A percentile compares a stretch with the other conserved stretches of the same genome.
Evolutionary conservation across 2,329 filamentous ascomycete genomes (phyloP).

Genomic region (Cercospora berteroae): DNA sequence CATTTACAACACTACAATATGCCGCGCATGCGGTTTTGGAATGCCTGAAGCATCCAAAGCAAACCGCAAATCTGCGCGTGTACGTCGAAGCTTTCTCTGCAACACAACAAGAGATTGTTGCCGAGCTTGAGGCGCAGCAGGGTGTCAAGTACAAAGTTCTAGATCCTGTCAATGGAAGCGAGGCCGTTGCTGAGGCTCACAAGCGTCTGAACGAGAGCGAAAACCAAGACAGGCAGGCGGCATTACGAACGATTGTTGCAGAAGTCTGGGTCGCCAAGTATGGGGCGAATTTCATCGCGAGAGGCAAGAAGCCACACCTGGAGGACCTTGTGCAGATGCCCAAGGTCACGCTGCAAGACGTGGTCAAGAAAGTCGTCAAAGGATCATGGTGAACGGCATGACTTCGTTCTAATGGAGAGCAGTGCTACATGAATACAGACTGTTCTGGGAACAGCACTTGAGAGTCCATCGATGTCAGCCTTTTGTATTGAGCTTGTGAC

Average conservation of each 20-base stretch:
- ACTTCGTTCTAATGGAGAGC: not conserved
- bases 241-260: slow-evolving; percentile 14
- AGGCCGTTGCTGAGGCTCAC: slow-evolving; percentile 15
- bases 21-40: slow-evolving; percentile 34
- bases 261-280: slow-evolving; percentile 20
- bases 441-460: not conserved
- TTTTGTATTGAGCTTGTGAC: not conserved
- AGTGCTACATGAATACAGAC: not conserved
- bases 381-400: not conserved
- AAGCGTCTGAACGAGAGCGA: slow-evolving; percentile 10
- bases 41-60: slow-evolving; percentile 31
- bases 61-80: slow-evolving; percentile 36
- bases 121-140: slow-evolving; percentile 64
- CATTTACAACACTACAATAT: slow-evolving; percentile 31
- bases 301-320: slow-evolving; percentile 16
- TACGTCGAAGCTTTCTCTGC: slow-evolving; percentile 68
- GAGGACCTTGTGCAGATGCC: slow-evolving; percentile 17
- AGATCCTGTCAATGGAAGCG: slow-evolving; percentile 24
- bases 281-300: slow-evolving; percentile 13
- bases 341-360: slow-evolving; percentile 14
- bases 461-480: not conserved
- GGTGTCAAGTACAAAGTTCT: slow-evolving; percentile 54
- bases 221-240: slow-evolving; percentile 13
- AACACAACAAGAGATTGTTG: slow-evolving; percentile 59
- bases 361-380: not conserved